These are phyloP conservation scores for Wallacemonas sp. DNA, from an alignment of 208 protist species.

Conservation along the genomic window DNA sequence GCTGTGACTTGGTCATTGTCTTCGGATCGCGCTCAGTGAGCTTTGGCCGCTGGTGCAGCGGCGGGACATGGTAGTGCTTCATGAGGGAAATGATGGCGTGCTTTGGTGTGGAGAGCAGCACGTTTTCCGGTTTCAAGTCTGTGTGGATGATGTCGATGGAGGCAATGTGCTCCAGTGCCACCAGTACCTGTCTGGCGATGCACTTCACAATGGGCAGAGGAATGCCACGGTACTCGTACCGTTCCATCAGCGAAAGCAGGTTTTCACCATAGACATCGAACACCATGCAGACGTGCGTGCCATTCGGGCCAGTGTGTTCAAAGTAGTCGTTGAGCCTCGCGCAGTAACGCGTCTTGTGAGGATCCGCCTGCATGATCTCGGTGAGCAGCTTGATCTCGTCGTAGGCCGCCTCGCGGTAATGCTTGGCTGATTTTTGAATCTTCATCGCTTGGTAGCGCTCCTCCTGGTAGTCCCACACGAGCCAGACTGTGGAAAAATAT, in stretches of 20 bases:
- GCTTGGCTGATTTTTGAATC: constrained; percentile 73
- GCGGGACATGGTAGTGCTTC: constrained; percentile 74
- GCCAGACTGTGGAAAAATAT: constrained; percentile 99
- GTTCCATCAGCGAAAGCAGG: constrained; percentile 95
- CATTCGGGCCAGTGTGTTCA: constrained; percentile 85
- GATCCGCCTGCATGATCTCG: constrained; percentile 80
- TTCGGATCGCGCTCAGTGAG: constrained; percentile 83
- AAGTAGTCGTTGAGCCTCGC: constrained; percentile 89
- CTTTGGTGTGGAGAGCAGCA: constrained; percentile 86
- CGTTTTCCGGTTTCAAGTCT: constrained; percentile 97
- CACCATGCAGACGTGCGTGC: constrained; percentile 95
- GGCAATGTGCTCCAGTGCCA: constrained; percentile 95
- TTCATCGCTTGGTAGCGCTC: constrained; percentile 89
- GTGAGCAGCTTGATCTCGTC: constrained; percentile 82
- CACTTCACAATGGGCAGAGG: constrained; percentile 93
- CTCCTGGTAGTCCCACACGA: constrained; percentile 95
- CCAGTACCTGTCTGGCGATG: constrained; percentile 89
- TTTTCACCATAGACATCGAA: constrained; percentile 97
- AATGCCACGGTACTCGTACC: constrained; percentile 95
- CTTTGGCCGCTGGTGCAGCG: constrained; percentile 66
- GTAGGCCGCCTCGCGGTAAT: constrained; percentile 80
- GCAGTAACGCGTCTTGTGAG: constrained; percentile 64
- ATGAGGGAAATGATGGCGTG: constrained; percentile 86
- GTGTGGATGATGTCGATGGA: constrained; percentile 96
- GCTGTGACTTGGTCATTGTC: constrained; percentile 92